Conservation (phyloP, 2,329 filamentous ascomycete species). For the Penicillium brasilianum region DNA sequence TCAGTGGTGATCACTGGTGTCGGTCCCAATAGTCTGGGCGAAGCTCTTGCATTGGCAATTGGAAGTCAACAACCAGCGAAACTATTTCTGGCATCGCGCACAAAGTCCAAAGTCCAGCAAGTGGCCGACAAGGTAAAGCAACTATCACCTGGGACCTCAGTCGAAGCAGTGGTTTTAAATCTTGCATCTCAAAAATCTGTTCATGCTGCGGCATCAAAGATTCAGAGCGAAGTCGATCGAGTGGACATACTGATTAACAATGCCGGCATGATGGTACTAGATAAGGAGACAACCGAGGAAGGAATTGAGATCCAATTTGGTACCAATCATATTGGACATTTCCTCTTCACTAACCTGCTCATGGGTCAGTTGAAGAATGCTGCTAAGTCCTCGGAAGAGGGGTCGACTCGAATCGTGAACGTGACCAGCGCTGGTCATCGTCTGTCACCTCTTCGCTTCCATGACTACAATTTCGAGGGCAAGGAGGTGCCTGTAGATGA, state of each 20-base stretch:
- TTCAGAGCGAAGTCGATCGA: constrained; percentile 24
- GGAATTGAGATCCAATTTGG: constrained; percentile 41
- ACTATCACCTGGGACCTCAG: constrained; percentile 2
- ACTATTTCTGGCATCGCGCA: constrained; percentile 48
- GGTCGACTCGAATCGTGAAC: constrained; percentile 15
- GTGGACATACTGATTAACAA: constrained; percentile 43
- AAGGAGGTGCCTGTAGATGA: constrained; percentile 11
- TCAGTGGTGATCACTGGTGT: constrained; percentile 49
- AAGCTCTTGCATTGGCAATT: constrained; percentile 41
- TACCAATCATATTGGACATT: constrained; percentile 42
- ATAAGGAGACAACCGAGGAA: constrained; percentile 30
- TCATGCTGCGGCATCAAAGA: constrained; percentile 31
- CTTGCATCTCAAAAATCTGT: constrained; percentile 37
- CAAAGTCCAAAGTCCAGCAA: constrained; percentile 38
- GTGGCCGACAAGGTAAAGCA: constrained; percentile 33
- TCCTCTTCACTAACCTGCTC: constrained; percentile 40
- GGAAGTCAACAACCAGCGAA: constrained; percentile 38
- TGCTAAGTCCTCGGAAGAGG: neutral
- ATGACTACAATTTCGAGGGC: constrained; percentile 33
- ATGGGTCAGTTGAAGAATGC: constrained; percentile 25
- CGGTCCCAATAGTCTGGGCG: constrained; percentile 43
- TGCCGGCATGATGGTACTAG: constrained; percentile 40
- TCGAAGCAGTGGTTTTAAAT: constrained; percentile 27
- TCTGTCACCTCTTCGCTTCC: constrained; percentile 29
- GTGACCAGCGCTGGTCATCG: constrained; percentile 25